Base-by-base conservation (phyloP, 2,329 filamentous ascomycete genomes). In the Chaetomium sp. region DNA sequence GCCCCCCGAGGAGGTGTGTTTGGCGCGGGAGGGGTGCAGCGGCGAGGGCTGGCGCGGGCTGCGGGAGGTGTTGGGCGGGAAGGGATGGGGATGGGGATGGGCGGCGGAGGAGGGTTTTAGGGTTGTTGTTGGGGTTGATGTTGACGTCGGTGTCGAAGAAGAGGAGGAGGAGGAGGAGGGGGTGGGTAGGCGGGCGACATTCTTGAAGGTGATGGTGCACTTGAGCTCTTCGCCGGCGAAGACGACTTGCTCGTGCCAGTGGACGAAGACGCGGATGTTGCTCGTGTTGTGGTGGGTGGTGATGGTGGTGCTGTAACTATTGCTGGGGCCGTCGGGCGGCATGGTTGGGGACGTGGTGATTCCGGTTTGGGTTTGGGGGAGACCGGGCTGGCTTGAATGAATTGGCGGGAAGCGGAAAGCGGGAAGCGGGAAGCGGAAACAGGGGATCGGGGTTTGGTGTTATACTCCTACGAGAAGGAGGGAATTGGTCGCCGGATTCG, bases 141-240 rank as follows among this genome's bases (percentile, higher is more conserved):
- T 19, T n/a, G 51, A 29, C 8, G 51, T 16, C 2, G 64, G 61
- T 1, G 65, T 65, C 25, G 65, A 62, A 1, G 67, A 64, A 10
- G 66, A 70, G 63, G 71, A 66, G 63, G 75, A 55, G 49, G 35
- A 6, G 60, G 55, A 19, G 13, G 68, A 51, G 33, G 31, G 1
- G 62, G 62, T 62, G 21, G 67, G 62, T 76, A 69, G 47, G 78
- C 79, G 57, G 50, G 86, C 83, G 68, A 93, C 85, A 76, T 99
- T 99, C 79, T 90, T 94, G 80, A 99, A 99, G 58, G 92, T 97
- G 77, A 99, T 96, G 70, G 89, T 93, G 79, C 95, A 98, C 80
- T 93, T 91, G 74, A 98, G 86, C 74, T 97, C 90, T 82, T 99
- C 95, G 78, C 95, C 95, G 64, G 95, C 92, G 79, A 98, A 99